These are phyloP conservation scores for Vanrija sp. DNA, from an alignment of 1,284 basidiomycete genomes.

Conservation along the genomic window DNA sequence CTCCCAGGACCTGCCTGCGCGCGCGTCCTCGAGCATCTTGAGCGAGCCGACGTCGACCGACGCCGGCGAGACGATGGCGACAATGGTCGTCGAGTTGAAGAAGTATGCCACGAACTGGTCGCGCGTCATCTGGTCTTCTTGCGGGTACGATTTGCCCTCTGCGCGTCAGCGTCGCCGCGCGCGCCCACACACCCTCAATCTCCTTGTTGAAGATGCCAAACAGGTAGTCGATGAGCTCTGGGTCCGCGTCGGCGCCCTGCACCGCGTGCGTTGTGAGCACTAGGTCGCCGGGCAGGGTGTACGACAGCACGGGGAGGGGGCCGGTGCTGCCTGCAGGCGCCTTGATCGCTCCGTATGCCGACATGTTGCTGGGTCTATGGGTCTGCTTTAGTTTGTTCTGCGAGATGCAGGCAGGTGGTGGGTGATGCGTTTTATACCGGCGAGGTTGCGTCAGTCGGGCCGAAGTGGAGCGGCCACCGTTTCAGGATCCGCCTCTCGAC, in stretches of 20 bases:
- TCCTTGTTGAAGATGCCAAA: conserved; percentile 65
- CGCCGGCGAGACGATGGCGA: conserved; percentile 57
- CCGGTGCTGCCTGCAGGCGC: conserved; percentile 24
- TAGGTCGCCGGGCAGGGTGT: conserved; percentile 31
- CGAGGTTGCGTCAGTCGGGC: background rate
- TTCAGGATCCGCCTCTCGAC: background rate
- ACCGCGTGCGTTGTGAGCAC: conserved; percentile 61
- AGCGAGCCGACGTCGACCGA: conserved; percentile 20
- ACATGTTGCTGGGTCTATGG: conserved; percentile 11
- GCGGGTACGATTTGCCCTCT: conserved; percentile 74
- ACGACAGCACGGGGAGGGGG: conserved; percentile 46
- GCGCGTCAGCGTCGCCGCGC: background rate
- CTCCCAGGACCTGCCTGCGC: conserved; percentile 57
- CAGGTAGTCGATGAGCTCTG: conserved; percentile 61
- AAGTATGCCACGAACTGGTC: conserved; percentile 62
- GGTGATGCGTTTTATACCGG: background rate
- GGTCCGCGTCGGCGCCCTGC: conserved; percentile 54
- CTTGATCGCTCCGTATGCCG: conserved; percentile 54
- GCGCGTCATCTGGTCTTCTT: conserved; percentile 60
- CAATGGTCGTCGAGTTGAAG: conserved; percentile 69
- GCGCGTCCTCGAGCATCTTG: conserved; percentile 25
- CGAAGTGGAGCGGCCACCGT: background rate
- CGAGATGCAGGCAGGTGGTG: background rate
- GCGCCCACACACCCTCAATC: conserved; percentile 54
- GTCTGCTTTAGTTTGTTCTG: background rate